Percentiles rank a stretch among this genome's conserved stretches.
Evolutionary conservation across 2,329 filamentous ascomycete species (phyloP).

Genomic region (Nothopassalora personata): DNA sequence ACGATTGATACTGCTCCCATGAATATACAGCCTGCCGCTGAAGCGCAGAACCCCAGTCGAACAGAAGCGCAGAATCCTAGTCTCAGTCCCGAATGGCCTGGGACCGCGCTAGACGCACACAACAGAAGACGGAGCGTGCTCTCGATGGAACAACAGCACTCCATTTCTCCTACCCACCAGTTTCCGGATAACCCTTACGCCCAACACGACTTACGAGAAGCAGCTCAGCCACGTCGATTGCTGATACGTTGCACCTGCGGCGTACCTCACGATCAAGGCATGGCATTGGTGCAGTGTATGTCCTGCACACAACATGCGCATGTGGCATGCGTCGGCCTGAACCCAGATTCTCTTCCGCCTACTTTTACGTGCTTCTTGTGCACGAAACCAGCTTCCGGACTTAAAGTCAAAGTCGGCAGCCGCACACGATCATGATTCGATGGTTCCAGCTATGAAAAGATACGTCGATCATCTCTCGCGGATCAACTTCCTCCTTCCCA

Average conservation of each 20-base stretch:
- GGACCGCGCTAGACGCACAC: conserved; percentile 38
- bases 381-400: conserved; percentile 24
- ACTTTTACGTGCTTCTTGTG: conserved; percentile 49
- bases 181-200: conserved; percentile 35
- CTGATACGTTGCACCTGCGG: conserved; percentile 55
- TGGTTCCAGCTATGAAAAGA: background rate
- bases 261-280: conserved; percentile 48
- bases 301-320: conserved; percentile 61
- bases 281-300: conserved; percentile 58
- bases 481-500: background rate
- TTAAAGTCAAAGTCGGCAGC: conserved; percentile 2
- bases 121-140: conserved; percentile 44
- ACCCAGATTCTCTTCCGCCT: conserved; percentile 42
- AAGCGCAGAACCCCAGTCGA: conserved; percentile 14
- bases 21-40: conserved; percentile 19
- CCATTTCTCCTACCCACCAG: conserved; percentile 24
- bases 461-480: background rate
- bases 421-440: conserved; percentile 4
- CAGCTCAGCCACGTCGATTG: conserved; percentile 4
- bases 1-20: conserved; percentile 30
- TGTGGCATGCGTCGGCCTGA: conserved; percentile 53
- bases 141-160: conserved; percentile 41
- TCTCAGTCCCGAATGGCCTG: conserved; percentile 14
- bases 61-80: conserved; percentile 13
- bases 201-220: conserved; percentile 35